These are phyloP conservation scores for Kickxella alabastrina DNA, from an alignment of 192 early-diverging fungal genomes.

Conservation along the genomic window DNA sequence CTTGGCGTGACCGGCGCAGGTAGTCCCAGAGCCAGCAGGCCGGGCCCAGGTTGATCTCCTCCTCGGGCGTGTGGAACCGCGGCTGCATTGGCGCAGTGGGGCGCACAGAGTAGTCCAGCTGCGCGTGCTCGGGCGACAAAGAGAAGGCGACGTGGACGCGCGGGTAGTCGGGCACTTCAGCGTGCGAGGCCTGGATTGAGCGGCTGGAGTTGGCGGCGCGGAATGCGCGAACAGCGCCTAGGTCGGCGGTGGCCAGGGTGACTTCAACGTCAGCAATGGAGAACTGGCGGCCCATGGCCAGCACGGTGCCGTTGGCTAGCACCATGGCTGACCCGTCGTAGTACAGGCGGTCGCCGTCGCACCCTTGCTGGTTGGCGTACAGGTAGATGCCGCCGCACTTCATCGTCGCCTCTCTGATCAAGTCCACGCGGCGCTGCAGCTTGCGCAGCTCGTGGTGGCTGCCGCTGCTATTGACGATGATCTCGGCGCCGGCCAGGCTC, in stretches of 20 bases:
- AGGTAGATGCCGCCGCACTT: conserved; percentile 95
- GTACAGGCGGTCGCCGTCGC: conserved; percentile 97
- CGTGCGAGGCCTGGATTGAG: conserved; percentile 68
- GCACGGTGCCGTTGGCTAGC: conserved; percentile 79
- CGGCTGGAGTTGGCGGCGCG: conserved; percentile 69
- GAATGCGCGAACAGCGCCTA: conserved; percentile 82
- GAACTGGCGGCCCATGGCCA: conserved; percentile 91
- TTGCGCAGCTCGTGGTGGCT: conserved; percentile 97
- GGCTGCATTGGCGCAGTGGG: conserved; percentile 44
- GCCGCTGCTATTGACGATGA: conserved; percentile 93
- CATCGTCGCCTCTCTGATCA: conserved; percentile 84
- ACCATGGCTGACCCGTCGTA: conserved; percentile 95
- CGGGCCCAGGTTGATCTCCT: conserved; percentile 91
- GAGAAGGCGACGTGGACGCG: conserved; percentile 60
- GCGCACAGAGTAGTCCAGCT: conserved; percentile 18
- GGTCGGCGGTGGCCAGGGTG: conserved; percentile 82
- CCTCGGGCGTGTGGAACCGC: conserved; percentile 70
- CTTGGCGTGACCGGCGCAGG: conserved; percentile 80
- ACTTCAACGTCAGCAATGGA: conserved; percentile 94
- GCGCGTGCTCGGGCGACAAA: conserved; percentile 35
- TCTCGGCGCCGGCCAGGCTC: conserved; percentile 93
- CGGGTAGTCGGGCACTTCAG: conserved; percentile 56
- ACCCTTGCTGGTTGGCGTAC: conserved; percentile 96
- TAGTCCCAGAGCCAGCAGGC: conserved; percentile 99
- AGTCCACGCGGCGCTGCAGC: conserved; percentile 76